Conservation (phyloP, 805 yeast species). For the Saccharomycopsis schoenii region DNA sequence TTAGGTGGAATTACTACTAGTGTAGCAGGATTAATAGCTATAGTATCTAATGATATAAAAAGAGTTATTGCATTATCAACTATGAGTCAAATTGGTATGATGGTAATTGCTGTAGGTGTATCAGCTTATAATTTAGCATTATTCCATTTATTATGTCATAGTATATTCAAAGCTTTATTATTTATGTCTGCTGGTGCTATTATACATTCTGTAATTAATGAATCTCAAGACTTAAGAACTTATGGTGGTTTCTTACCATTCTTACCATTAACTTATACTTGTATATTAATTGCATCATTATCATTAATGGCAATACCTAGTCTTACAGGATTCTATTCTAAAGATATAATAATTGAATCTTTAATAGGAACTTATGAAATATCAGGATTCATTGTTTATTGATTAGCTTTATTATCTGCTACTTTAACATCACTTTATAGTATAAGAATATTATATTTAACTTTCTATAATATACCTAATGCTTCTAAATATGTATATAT, state of each 20-base stretch:
- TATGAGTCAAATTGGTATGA: slow-evolving; percentile 20
- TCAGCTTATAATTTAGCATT: slow-evolving; percentile 19
- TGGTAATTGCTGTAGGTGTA: slow-evolving; percentile 19
- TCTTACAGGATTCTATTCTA: slow-evolving; percentile 22
- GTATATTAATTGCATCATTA: slow-evolving; percentile 21
- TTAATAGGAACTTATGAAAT: slow-evolving; percentile 19
- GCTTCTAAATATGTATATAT: slow-evolving; percentile 18
- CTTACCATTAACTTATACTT: slow-evolving; percentile 21
- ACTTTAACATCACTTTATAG: slow-evolving; percentile 22
- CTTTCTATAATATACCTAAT: slow-evolving; percentile 19
- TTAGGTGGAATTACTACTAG: slow-evolving; percentile 18
- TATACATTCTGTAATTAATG: slow-evolving; percentile 20
- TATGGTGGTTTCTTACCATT: slow-evolving; percentile 20
- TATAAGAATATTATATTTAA: slow-evolving; percentile 20
- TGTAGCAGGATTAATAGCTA: slow-evolving; percentile 19
- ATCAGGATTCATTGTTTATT: slow-evolving; percentile 21
- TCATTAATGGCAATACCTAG: slow-evolving; percentile 22
- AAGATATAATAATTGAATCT: slow-evolving; percentile 22
- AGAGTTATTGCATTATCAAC: slow-evolving; percentile 21
- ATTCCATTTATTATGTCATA: slow-evolving; percentile 19
- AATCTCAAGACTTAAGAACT: slow-evolving; percentile 21
- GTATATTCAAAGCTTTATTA: slow-evolving; percentile 21
- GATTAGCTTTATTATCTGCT: slow-evolving; percentile 21
- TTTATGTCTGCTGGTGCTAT: slow-evolving; percentile 21
- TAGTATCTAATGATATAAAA: slow-evolving; percentile 19